These are phyloP conservation scores for Lecanicillium sp. DNA, from an alignment of 2,329 filamentous ascomycete species.

Conservation along the genomic window DNA sequence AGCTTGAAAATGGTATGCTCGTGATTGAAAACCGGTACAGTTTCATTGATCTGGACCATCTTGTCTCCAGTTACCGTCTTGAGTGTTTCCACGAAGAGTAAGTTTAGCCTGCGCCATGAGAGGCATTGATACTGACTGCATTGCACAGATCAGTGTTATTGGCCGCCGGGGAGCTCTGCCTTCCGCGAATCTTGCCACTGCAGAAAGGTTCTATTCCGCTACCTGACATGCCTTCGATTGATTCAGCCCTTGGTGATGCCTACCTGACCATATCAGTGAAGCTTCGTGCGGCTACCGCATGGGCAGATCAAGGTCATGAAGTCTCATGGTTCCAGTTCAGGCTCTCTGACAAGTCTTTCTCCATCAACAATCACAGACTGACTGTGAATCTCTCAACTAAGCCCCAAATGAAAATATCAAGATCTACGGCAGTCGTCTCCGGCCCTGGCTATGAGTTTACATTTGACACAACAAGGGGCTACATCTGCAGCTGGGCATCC, in stretches of 20 bases:
- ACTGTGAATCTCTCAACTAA: background rate
- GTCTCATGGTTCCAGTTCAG: constrained; percentile 46
- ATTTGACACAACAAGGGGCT: constrained; percentile 37
- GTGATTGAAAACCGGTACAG: constrained; percentile 40
- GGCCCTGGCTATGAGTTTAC: constrained; percentile 27
- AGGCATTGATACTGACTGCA: background rate
- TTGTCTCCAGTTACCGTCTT: constrained; percentile 34
- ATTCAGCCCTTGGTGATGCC: constrained; percentile 20
- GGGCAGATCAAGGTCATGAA: constrained; percentile 45
- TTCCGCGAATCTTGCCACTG: constrained; percentile 33
- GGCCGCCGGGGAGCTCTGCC: constrained; percentile 25
- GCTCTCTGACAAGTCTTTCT: too few species aligned
- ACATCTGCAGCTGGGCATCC: constrained; percentile 32
- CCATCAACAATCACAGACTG: too few species aligned
- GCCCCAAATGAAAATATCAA: constrained; percentile 8
- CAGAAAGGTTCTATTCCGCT: constrained; percentile 24
- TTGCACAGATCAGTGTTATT: constrained; percentile 12
- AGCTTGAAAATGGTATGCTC: constrained; percentile 26
- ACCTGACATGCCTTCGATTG: constrained; percentile 14
- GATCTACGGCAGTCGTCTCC: constrained; percentile 16
- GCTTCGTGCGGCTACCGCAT: constrained; percentile 33
- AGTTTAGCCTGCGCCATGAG: too few species aligned
- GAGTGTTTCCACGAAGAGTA: constrained; percentile 33
- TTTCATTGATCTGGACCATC: constrained; percentile 34
- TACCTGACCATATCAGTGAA: constrained; percentile 38